Evolutionary conservation across 2,329 filamentous ascomycete genomes (phyloP), one percentile per base, ranked within the genome.

Genomic region (Neofusicoccum sp.): DNA sequence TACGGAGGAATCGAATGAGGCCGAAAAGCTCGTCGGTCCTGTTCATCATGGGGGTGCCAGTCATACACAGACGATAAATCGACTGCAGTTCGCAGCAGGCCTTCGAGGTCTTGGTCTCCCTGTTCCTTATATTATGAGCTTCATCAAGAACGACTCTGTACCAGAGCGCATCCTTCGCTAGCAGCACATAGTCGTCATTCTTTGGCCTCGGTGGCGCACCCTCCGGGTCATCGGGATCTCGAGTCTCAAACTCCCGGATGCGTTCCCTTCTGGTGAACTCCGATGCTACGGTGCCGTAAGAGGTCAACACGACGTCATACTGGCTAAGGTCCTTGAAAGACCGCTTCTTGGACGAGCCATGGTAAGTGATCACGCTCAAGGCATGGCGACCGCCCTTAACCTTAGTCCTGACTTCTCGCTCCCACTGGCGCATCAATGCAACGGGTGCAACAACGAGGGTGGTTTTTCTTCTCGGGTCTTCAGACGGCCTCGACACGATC

Each of bases 1-100:
- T 93, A 2, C 83, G 82, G 14, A 96, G 81, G 71, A 96, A 97
- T 2, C 85, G 84, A 48, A 97, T 81, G 22, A 96, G 78, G 0
- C 92, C 90, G 70, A 86, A 93, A 3, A 96, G 80, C 69, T 97
- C 93, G 29, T 85, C 81, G 2, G 94, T 86, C 11, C 84, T 87
- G 69, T 97, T 97, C 89, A 95, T 95, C 89, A 94, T 93, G 0
- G 91, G 91, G 0, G 91, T 95, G 31, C 91, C 91, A 3, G 89
- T 92, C 74, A 94, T 84, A 71, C 89, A 92, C 79, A 91, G 88
- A 52, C 91, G 83, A 71, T 90, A 85, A 39, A 78, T 80, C 12
- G 89, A 80, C 64, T 84, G 77, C 14, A 95, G 75, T 9, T 77
- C 73, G 67, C 80, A 85, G 34, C 85, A 85, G 4, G 86, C 90